Evolutionary conservation across 2,329 filamentous ascomycete species (phyloP).

Genomic region (Fusarium chlamydosporum): DNA sequence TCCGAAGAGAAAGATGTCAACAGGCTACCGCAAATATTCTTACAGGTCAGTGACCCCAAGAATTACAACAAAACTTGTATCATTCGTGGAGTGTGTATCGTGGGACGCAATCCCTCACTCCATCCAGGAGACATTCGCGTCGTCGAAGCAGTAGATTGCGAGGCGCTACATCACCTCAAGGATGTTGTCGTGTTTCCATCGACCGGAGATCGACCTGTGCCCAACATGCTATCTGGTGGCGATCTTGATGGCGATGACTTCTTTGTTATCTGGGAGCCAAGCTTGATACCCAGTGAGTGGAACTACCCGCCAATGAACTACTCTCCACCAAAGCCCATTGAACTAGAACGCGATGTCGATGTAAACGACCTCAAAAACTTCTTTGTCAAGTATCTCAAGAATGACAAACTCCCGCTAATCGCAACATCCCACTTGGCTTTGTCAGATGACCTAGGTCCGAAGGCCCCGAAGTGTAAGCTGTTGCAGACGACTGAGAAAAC

Average conservation of each 20-base stretch:
- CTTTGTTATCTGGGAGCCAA: constrained; percentile 89
- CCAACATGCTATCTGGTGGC: constrained; percentile 95
- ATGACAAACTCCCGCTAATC: constrained; percentile 84
- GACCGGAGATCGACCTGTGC: constrained; percentile 84
- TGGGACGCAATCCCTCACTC: constrained; percentile 93
- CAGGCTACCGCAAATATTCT: constrained; percentile 85
- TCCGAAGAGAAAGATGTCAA: constrained; percentile 60
- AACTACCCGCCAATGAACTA: constrained; percentile 86
- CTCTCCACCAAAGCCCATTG: constrained; percentile 67
- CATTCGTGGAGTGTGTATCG: constrained; percentile 81
- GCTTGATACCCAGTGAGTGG: constrained; percentile 78
- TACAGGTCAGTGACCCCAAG: constrained; percentile 78
- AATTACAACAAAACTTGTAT: constrained; percentile 70
- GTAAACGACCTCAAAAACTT: constrained; percentile 83
- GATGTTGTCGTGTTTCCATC: constrained; percentile 92
- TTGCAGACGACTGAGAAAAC: background rate
- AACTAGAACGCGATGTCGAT: constrained; percentile 73
- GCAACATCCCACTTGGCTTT: constrained; percentile 85
- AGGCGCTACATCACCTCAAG: constrained; percentile 79
- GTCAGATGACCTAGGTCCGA: constrained; percentile 79
- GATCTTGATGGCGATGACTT: constrained; percentile 98
- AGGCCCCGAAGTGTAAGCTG: constrained; percentile 74
- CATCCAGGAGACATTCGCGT: constrained; percentile 93
- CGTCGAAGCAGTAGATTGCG: constrained; percentile 84
- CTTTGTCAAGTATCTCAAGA: constrained; percentile 94